A percentile compares a stretch with the other conserved stretches of the same genome.
Conservation (phyloP, 805 yeast genomes). For the Ogataea minuta region DNA sequence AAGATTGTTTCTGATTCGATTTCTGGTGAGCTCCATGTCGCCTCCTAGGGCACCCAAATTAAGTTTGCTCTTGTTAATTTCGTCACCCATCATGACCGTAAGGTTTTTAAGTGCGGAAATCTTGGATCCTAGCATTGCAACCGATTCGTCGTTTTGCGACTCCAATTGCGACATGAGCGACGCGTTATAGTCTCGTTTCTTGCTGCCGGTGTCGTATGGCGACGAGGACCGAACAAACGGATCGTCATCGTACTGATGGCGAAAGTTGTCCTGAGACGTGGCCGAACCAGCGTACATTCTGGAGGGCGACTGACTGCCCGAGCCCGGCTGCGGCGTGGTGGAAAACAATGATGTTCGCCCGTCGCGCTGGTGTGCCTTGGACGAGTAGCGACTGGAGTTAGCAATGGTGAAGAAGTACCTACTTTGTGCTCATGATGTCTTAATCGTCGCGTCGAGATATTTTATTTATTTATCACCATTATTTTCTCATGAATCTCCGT, state of each 20-base stretch:
- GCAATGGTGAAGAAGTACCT: constrained; percentile 8
- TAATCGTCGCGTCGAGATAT: constrained; percentile 14
- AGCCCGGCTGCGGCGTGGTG: constrained; percentile 18
- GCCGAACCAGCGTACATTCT: constrained; percentile 11
- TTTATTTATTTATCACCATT: background rate
- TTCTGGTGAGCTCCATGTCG: constrained; percentile 35
- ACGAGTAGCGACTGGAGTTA: constrained; percentile 30
- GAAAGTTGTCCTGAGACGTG: constrained; percentile 14
- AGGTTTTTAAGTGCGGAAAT: constrained; percentile 54
- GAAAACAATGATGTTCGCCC: constrained; percentile 28
- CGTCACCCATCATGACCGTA: constrained; percentile 60
- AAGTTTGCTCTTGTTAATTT: constrained; percentile 42
- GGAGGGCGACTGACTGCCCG: constrained; percentile 17
- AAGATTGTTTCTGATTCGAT: constrained; percentile 50
- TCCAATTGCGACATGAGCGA: constrained; percentile 58
- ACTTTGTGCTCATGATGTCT: constrained; percentile 22
- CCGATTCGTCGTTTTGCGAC: constrained; percentile 62
- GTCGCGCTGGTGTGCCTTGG: constrained; percentile 33
- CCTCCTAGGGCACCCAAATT: constrained; percentile 27
- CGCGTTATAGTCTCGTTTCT: constrained; percentile 45
- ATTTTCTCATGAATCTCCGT: constrained; percentile 29
- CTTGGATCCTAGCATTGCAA: constrained; percentile 52
- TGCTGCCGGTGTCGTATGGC: constrained; percentile 38
- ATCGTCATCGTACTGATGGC: constrained; percentile 11
- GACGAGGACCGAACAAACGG: constrained; percentile 34